Evolutionary conservation across 768 basidiomycete species (phyloP), one percentile per base, ranked within the genome.

Genomic region (Dendrothele bispora): DNA sequence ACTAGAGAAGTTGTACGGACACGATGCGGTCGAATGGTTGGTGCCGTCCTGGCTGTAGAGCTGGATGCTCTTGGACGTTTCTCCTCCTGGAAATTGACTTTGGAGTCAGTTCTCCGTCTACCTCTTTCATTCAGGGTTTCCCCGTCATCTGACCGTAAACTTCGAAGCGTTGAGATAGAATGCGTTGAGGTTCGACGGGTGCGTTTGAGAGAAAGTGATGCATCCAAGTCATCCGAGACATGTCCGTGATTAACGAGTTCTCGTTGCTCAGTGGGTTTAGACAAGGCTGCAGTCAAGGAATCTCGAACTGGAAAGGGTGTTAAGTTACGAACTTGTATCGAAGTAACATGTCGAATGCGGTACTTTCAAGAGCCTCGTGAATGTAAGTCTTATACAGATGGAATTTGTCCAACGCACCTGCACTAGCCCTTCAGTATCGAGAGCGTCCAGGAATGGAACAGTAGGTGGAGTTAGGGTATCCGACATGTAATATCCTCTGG

Each of bases 231-330:
- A 60, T 91, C 88, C 3, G 84, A 77, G 28, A 84, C 53, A 54
- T 79, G 73, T 24, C 83, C 80, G 56, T 77, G 67, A 7, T 74
- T 60, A 2, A 73, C 78, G 54, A 83, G 81, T 52, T 86, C 83
- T 3, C 82, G 68, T 46, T 78, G 76, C 58, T 81, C 78, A 8
- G 79, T 73, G 10, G 88, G 86, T 57, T 86, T 82, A 15, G 75
- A 71, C 43, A 91, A 73, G 17, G 88, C 87, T 20, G 87, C 86
- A 17, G 89, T 82, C 52, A 89, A 74, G 5, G 83, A 76, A 63
- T 92, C 89, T 28, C 90, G 82, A 43, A 80, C 80, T 27, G 89
- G 89, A 62, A 89, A 91, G 2, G 87, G 88, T n/a, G 90, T 87
- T 29, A 92, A 70, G 61, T 92, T 92, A 52, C 83, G 80, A 55